These are phyloP conservation scores for Phytophthora brassicae DNA, from an alignment of 352 stramenopile species.

Conservation along the genomic window DNA sequence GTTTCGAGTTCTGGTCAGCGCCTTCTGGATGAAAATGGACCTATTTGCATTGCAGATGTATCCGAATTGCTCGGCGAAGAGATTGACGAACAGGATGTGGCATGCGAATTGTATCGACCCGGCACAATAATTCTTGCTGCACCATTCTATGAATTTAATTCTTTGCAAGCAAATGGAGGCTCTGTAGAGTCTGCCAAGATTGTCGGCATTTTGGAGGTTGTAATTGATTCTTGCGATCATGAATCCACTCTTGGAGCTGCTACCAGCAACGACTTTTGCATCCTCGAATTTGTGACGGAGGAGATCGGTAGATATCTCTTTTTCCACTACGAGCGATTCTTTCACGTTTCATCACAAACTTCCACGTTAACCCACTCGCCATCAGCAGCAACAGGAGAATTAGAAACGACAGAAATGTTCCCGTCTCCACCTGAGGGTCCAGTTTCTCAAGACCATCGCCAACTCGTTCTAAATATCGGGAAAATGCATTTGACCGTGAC, in stretches of 20 bases:
- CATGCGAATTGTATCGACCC: slow-evolving; percentile 38
- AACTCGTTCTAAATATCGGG: slow-evolving; percentile 29
- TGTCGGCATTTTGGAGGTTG: slow-evolving; percentile 65
- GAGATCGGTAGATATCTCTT: slow-evolving; percentile 72
- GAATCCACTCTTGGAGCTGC: slow-evolving; percentile 7
- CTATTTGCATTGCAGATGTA: slow-evolving; percentile 33
- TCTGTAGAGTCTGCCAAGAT: slow-evolving; percentile 34
- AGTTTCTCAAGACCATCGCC: slow-evolving; percentile 28
- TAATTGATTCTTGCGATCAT: slow-evolving; percentile 36
- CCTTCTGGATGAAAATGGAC: slow-evolving; percentile 34
- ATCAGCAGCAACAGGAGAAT: slow-evolving; percentile 4
- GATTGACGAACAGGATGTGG: slow-evolving; percentile 26
- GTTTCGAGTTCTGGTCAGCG: slow-evolving; percentile 32
- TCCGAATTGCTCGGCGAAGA: slow-evolving; percentile 12
- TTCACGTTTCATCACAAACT: slow-evolving; percentile 29
- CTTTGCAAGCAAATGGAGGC: slow-evolving; percentile 15
- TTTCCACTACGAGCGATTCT: slow-evolving; percentile 78
- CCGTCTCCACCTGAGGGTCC: slow-evolving; percentile 34
- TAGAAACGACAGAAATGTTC: slow-evolving; percentile 25
- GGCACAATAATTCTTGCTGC: slow-evolving; percentile 54
- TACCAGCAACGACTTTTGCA: slow-evolving; percentile 66
- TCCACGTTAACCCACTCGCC: neutral
- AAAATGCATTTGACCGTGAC: slow-evolving; percentile 16
- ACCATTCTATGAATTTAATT: slow-evolving; percentile 33
- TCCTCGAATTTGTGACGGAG: slow-evolving; percentile 62